Evolutionary conservation across 2,329 filamentous ascomycete genomes (phyloP).

Genomic region (Neurospora sp.): DNA sequence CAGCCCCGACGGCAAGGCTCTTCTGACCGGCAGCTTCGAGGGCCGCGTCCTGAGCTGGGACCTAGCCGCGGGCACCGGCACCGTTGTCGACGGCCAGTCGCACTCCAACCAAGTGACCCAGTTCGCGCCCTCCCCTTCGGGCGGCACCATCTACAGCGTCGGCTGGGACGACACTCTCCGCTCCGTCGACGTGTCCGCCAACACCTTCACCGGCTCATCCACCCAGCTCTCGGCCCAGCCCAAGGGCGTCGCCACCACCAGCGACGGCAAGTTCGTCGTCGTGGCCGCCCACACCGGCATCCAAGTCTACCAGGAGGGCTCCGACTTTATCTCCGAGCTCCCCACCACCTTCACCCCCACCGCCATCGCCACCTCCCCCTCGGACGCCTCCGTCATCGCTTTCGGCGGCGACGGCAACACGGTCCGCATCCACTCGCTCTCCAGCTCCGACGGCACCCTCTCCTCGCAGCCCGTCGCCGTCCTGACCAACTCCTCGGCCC

Average conservation of each 20-base stretch:
- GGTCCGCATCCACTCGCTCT: slow-evolving; percentile 63
- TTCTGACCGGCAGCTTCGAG: slow-evolving; percentile 90
- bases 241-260: slow-evolving; percentile 56
- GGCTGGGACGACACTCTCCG: slow-evolving; percentile 92
- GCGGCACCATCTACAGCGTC: slow-evolving; percentile 66
- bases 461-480: slow-evolving; percentile 35
- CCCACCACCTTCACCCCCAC: slow-evolving; percentile 57
- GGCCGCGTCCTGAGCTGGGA: slow-evolving; percentile 84
- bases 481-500: slow-evolving; percentile 59
- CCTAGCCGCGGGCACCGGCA: slow-evolving; percentile 55
- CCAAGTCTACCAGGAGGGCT: slow-evolving; percentile 34
- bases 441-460: slow-evolving; percentile 43
- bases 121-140: slow-evolving; percentile 45
- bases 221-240: slow-evolving; percentile 70
- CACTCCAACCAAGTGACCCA: slow-evolving; percentile 83
- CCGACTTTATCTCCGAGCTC: slow-evolving; percentile 47
- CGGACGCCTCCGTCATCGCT: slow-evolving; percentile 64
- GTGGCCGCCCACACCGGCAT: slow-evolving; percentile 47
- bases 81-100: slow-evolving; percentile 64
- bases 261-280: slow-evolving; percentile 36
- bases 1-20: slow-evolving; percentile 47
- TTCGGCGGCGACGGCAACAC: slow-evolving; percentile 61
- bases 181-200: slow-evolving; percentile 63
- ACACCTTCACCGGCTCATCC: slow-evolving; percentile 62
- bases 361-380: slow-evolving; percentile 59